These are phyloP conservation scores for Ehretia macrophylla DNA, from an alignment of 257 asterid species.

Conservation along the genomic window DNA sequence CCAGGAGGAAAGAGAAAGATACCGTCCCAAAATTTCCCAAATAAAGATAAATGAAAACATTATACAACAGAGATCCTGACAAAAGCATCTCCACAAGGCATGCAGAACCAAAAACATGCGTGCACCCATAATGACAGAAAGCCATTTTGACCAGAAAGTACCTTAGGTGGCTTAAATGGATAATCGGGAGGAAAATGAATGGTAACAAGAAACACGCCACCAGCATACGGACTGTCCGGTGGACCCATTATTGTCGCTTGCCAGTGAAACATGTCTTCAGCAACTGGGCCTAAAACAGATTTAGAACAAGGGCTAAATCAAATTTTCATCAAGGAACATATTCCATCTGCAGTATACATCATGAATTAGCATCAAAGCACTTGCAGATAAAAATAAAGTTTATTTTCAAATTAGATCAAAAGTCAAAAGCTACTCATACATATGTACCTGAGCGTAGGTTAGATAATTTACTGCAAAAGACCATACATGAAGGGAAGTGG, in stretches of 20 bases:
- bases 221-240: conserved; percentile 41
- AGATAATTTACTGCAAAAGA: no score
- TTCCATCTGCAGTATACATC: background rate
- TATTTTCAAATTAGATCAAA: no score
- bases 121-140: background rate
- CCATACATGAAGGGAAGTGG: no score
- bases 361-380: background rate
- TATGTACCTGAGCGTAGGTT: no score
- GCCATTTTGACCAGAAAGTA: conserved; percentile 4
- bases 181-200: conserved; percentile 40
- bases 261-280: conserved; percentile 47
- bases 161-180: conserved; percentile 46
- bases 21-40: no score
- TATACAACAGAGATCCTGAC: background rate
- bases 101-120: background rate
- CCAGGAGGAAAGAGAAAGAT: no score
- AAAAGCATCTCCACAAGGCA: background rate
- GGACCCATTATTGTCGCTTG: conserved; percentile 47
- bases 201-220: conserved; percentile 43
- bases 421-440: no score
- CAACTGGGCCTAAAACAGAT: conserved; percentile 32
- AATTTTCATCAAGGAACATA: background rate
- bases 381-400: no score
- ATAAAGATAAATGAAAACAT: no score
- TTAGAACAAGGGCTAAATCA: background rate